These are phyloP conservation scores for Alternaria dauci DNA, from an alignment of 2,329 filamentous ascomycete genomes.

Conservation along the genomic window DNA sequence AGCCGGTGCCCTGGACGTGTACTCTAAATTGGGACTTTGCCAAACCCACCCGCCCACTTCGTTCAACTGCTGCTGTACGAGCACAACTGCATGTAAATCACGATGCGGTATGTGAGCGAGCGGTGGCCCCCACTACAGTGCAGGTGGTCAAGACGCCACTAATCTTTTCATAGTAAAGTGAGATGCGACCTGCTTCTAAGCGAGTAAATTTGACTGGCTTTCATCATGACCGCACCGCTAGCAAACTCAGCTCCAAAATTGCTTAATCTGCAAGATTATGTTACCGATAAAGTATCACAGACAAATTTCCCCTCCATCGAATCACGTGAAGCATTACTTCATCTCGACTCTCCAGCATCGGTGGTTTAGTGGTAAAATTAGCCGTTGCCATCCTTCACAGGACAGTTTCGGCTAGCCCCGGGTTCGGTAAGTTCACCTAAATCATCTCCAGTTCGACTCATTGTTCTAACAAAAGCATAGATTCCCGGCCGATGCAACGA, in stretches of 20 bases:
- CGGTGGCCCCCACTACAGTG: background rate
- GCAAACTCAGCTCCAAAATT: too few species aligned
- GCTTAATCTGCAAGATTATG: too few species aligned
- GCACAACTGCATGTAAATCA: background rate
- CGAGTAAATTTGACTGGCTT: conserved; percentile 7
- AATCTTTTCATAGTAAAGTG: background rate
- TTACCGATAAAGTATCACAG: too few species aligned
- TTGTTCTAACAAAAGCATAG: too few species aligned
- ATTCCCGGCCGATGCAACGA: conserved; percentile 11
- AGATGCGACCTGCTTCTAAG: background rate
- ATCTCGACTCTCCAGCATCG: conserved; percentile 6
- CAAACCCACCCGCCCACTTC: background rate
- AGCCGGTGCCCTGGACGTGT: background rate
- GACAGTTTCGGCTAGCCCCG: conserved; percentile 21
- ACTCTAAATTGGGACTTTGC: background rate
- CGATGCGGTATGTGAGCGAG: background rate
- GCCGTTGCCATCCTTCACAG: conserved; percentile 18
- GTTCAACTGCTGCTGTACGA: background rate
- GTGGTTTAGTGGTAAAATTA: conserved; percentile 28
- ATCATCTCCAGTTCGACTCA: too few species aligned
- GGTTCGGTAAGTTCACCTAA: conserved; percentile 1
- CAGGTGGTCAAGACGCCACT: background rate
- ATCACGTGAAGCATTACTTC: conserved; percentile 2
- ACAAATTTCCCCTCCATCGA: background rate
- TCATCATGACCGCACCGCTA: background rate